Evolutionary conservation across 306 rosid species (phyloP), one percentile per base, ranked within the genome.

Genomic region (Aeschynomene evenia): DNA sequence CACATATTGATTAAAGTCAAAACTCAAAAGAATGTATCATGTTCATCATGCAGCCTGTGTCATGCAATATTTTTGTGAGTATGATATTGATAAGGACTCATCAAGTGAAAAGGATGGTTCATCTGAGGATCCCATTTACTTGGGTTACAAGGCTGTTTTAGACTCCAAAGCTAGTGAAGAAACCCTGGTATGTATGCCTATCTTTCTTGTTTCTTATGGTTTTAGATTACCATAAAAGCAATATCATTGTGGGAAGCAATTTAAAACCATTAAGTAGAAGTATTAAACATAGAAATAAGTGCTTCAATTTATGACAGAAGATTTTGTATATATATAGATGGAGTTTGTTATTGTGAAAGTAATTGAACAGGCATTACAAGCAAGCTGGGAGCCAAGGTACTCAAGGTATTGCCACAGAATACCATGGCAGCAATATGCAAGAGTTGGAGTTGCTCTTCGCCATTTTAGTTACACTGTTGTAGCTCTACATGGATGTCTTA

Each of bases 371-470:
- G 97, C 98, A 62, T 68, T 84, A 40, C 84, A 90, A 72, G 97
- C 98, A 74, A 90, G 89, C 71, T 93, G 98, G 98, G 98, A 93
- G 81, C 98, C 98, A 26, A 88, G 96, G 77, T 94, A 81, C 79
- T 81, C 90, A 34, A 82, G 83, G 70, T 82, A 76, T 42, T 90
- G 90, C 45, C 74, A 81, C 70, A 79, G 72, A 66, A 68, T 84
- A 52, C 98, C 98, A 33, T 88, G 94, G 91, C 89, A 88, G 83
- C 96, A 78, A 54, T 93, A 93, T 53, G 89, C 85, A 51, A 93
- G 81, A 78, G 71, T 93, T 0, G 98, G 97, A 70, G 78, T 75
- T 33, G 88, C 90, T 76, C 91, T 93, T 82, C 98, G 98, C 48
- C 87, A 87, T 50, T 88, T 88, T 28, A 88, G 98, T 53, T 93